Evolutionary conservation across 148 eudicot genomes (phyloP).

Genomic region (Mesembryanthemum crystallinum): DNA sequence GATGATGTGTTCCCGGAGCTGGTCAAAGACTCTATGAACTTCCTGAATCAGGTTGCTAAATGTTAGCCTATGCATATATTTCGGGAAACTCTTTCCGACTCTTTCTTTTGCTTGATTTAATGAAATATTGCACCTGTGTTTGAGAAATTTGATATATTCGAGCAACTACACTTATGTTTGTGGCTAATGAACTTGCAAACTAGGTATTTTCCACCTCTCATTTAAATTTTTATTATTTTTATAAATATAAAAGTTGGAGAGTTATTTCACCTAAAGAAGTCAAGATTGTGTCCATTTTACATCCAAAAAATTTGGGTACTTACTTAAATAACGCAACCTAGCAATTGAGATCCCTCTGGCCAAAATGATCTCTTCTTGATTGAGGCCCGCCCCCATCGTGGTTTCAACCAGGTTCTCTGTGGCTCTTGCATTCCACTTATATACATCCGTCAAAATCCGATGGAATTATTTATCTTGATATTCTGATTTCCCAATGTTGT

Average conservation of each 20-base stretch:
- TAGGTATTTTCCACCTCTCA: too few species aligned
- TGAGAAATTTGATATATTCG: background rate
- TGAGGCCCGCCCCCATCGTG: background rate
- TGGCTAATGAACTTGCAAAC: slow-evolving; percentile 1
- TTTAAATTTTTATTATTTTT: background rate
- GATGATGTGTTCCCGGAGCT: slow-evolving; percentile 79
- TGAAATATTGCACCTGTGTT: background rate
- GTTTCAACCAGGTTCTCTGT: background rate
- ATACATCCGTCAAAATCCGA: background rate
- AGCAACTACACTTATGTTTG: background rate
- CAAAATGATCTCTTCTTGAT: background rate
- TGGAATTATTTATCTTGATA: background rate
- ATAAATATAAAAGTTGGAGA: background rate
- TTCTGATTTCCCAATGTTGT: background rate
- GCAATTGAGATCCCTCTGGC: background rate
- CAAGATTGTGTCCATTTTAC: too few species aligned
- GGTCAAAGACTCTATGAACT: slow-evolving; percentile 63
- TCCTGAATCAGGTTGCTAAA: slow-evolving; percentile 71
- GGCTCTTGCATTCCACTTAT: background rate
- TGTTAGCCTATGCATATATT: background rate
- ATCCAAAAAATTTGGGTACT: background rate
- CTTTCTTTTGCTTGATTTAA: background rate
- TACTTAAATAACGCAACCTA: background rate
- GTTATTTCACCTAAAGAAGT: too few species aligned
- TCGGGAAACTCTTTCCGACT: background rate